Evolutionary conservation across 768 basidiomycete species (phyloP), one percentile per base, ranked within the genome.

Genomic region (Ramaria sp.): DNA sequence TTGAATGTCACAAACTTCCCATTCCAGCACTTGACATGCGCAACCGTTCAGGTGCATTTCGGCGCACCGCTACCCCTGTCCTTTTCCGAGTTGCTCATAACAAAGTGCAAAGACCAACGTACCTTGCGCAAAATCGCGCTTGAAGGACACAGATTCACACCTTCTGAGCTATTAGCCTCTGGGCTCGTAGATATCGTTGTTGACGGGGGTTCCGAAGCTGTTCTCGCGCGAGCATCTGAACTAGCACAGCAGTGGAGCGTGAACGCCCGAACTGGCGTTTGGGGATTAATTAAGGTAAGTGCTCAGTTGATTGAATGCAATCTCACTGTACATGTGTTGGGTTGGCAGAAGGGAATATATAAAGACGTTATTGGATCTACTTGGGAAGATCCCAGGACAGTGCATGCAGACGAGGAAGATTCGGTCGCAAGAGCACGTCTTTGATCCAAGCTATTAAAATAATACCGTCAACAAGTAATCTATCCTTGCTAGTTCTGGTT

Each of bases 1-100:
- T 63, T 42, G 18, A 18, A 18, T 22, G 18, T 28, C 41, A 55
- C 37, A 32, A 41, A 34, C 48, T 25, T 30, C 50, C 28, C 15
- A 34, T 3, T 3, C 43, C 32, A 43, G 30, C 38, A 25, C n/a
- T n/a, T n/a, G n/a, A n/a, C n/a, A n/a, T n/a, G n/a, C n/a, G 28
- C 34, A 49, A 13, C 32, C 16, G 27, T 32, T 32, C 52, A 88
- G 84, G 70, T 92, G 41, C 82, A 85, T 63, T 92, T 94, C 61
- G 89, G 88, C 49, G 88, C 90, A 8, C 71, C 79, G 0, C 82
- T 87, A 74, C 91, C 92, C 0, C 71, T 78, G 45, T 83, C 83
- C 0, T 81, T 94, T 61, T 71, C 79, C 0, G 74, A 78, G 3
- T 65, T 93, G 45, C 64, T 87, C 24, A 72, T 72, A 7, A 76